Base-by-base conservation (phyloP, 1,284 basidiomycete genomes). In the Inonotus hispidus region DNA sequence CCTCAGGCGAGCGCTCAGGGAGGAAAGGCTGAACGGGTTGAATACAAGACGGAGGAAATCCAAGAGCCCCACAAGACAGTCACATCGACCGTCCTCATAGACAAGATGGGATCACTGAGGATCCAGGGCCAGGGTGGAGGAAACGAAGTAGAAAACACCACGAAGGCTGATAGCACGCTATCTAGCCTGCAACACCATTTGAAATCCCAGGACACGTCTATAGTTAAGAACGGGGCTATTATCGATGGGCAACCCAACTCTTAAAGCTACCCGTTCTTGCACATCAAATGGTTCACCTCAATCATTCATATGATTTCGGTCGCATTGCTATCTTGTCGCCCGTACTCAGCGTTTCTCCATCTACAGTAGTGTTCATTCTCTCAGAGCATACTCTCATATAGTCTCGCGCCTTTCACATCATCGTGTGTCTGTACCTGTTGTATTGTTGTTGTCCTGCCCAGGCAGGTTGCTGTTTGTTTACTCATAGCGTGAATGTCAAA, bases 11-110 rank as follows among this genome's bases (percentile, higher is more conserved):
- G 10, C 14, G 53, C 6, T 45, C 53, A 25, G 21, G 38, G 39
- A 39, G 35, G n/a, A 8, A 43, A 39, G 27, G 23, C 43, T 13
- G 39, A 23, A 43, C 38, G n/a, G 8, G 13, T n/a, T 1, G 50
- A 59, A 21, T 2, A 45, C 43, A 35, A 45, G 21, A 39, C 14
- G 11, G 54, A 53, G 29, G 16, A 57, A 37, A 65, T 73, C 27
- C 70, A 66, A 56, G 70, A 69, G 13, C 62, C 65, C 19, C 65
- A 72, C 27, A 71, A 74, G 32, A 66, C 68, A 19, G 67, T 70
- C 27, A 69, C 71, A 38, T 69, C 63, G 63, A 70, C 72, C 1
- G 71, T 70, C 29, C 65, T 79, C 11, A 70, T 71, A n/a, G 73
- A 69, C 35, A 72, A 76, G 60, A 66, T 76, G 27, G 69, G 70